These are phyloP conservation scores for Chrysanthemum lavandulifolium DNA, from an alignment of 129 eudicot genomes.

Conservation along the genomic window DNA sequence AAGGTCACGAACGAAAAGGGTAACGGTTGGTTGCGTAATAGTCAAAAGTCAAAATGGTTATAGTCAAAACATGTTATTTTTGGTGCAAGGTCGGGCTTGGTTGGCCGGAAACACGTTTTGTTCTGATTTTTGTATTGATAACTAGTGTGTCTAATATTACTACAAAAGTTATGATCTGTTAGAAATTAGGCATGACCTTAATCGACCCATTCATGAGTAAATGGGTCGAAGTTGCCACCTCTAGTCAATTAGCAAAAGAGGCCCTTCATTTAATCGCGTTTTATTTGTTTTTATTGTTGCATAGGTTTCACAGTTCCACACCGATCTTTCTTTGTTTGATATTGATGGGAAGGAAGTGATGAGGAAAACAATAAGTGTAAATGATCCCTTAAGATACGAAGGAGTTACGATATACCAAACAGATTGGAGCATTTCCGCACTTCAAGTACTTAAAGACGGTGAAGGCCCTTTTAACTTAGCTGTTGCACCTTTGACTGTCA, in stretches of 20 bases:
- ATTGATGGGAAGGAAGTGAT: constrained; percentile 91
- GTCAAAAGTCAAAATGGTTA: too few relatives aligned
- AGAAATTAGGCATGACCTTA: too few relatives aligned
- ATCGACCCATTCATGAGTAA: background rate
- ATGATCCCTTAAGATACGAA: constrained; percentile 90
- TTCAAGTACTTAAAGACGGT: constrained; percentile 75
- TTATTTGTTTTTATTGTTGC: constrained; percentile 5
- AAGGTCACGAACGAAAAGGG: too few relatives aligned
- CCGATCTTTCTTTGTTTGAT: constrained; percentile 85
- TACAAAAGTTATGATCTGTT: too few relatives aligned
- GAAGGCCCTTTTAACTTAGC: constrained; percentile 98
- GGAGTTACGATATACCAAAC: constrained; percentile 95
- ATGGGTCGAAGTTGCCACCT: background rate
- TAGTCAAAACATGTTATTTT: too few relatives aligned
- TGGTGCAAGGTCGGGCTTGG: too few relatives aligned
- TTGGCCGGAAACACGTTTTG: too few relatives aligned
- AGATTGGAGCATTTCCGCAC: constrained; percentile 91
- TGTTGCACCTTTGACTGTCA: constrained; percentile 80
- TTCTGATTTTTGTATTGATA: too few relatives aligned
- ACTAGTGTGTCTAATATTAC: too few relatives aligned
- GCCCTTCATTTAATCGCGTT: background rate
- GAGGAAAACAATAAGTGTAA: constrained; percentile 93
- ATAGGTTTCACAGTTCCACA: constrained; percentile 82
- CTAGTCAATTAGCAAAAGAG: background rate
- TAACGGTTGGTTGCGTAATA: too few relatives aligned